Conservation (phyloP, 2,329 filamentous ascomycete genomes). For the Sclerotinia glacialis region DNA sequence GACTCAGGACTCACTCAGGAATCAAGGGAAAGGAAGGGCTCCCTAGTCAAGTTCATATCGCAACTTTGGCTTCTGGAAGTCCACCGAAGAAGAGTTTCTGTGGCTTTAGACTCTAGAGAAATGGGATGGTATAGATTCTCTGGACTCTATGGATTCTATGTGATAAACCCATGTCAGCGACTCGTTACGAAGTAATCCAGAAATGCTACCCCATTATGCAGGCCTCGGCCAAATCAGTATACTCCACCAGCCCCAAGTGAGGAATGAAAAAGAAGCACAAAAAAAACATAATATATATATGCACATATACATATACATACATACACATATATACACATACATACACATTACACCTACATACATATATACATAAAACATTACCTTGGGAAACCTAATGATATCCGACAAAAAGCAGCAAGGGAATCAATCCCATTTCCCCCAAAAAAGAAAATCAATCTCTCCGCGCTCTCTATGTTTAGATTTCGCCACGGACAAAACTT, state of each 20-base stretch:
- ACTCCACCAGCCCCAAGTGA: no score
- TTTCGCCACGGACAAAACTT: conserved; percentile 8
- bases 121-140: conserved; percentile 1
- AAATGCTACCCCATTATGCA: conserved; percentile 12
- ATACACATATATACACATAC: no score
- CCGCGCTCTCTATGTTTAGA: conserved; percentile 22
- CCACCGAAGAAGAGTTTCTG: conserved; percentile 23
- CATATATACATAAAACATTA: no score
- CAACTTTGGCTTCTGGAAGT: conserved; percentile 31
- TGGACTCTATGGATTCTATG: background rate
- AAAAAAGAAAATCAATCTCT: background rate
- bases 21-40: background rate
- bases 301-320: no score
- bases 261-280: no score
- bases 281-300: no score
- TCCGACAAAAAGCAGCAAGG: conserved; percentile 21
- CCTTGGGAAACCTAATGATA: background rate
- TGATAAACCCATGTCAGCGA: background rate
- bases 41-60: conserved; percentile 10
- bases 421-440: conserved; percentile 9
- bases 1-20: no score
- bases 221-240: conserved; percentile 9
- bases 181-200: conserved; percentile 1
- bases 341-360: no score
- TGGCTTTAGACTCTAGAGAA: conserved; percentile 13